Base-by-base conservation (phyloP, 1,139 yeast species). In the Blastobotrys aristatus region DNA sequence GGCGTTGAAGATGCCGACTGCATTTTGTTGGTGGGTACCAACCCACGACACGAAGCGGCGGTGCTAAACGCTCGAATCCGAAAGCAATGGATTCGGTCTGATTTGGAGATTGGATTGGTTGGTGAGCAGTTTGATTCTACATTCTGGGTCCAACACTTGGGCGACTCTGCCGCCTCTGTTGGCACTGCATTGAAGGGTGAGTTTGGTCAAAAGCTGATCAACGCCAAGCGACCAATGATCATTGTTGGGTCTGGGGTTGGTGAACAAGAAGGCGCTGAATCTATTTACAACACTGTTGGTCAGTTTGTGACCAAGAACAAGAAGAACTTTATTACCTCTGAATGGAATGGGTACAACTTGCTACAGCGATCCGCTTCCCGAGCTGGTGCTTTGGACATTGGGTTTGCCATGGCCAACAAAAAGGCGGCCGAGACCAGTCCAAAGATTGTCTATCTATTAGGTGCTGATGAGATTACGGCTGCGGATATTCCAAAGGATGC, bases 41-140 rank as follows among this genome's bases (percentile, higher is more conserved):
- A 87, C 72, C 95, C 95, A 57, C 79, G 96, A 66, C 89, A 79
- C 62, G 96, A 87, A 71, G 96, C 96, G 51, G 89, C 95, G 39
- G 95, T 86, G 14, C 75, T 87, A 60, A 87, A 87, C 66, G 80
- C 95, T 39, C 80, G 95, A 70, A 82, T 87, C 57, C 80, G 96
- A 73, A 84, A 82, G 66, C 82, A 78, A 52, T 87, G 94, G 94
- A 74, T 87, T 63, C 73, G 84, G 58, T 77, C 82, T 44, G 73
- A 78, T 59, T 71, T 76, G 48, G 81, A 78, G 61, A 70, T 87
- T 53, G 81, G 82, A 54, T 80, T 80, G 44, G 77, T 87, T 57
- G 96, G 96, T 60, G 82, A 83, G 69, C 67, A 73, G 56, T 86
- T 86, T 60, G 90, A 84, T 40, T 80, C 92, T 32, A 87, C 95